Conservation (phyloP, 345 rosid genomes). For the Eucalyptus urophylla region DNA sequence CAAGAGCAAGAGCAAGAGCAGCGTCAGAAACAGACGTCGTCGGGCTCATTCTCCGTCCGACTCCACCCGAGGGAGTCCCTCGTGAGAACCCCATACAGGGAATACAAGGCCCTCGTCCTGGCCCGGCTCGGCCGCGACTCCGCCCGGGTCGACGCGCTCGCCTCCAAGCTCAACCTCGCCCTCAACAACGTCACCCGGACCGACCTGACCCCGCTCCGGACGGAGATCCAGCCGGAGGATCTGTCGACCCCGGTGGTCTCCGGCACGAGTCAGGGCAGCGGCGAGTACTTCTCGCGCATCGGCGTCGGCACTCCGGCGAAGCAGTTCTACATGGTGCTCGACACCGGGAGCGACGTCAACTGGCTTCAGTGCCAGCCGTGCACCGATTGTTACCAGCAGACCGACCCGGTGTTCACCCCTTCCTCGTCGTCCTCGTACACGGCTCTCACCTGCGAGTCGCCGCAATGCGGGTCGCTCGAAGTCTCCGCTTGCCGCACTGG, state of each 20-base stretch:
- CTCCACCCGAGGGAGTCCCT: slow-evolving; percentile 61
- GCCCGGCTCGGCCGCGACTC: slow-evolving; percentile 77
- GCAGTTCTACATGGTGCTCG: slow-evolving; percentile 21
- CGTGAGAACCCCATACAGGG: slow-evolving; percentile 25
- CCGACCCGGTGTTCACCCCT: slow-evolving; percentile 76
- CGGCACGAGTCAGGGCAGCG: slow-evolving; percentile 76
- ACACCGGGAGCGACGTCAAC: slow-evolving; percentile 63
- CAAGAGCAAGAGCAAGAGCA: not conserved
- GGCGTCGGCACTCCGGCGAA: slow-evolving; percentile 74
- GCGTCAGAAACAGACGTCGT: slow-evolving; percentile 1
- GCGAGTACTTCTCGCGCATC: slow-evolving; percentile 81
- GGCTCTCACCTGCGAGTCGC: slow-evolving; percentile 38
- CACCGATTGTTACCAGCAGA: slow-evolving; percentile 65
- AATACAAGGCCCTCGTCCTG: slow-evolving; percentile 41
- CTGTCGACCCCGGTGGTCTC: slow-evolving; percentile 61
- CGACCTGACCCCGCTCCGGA: slow-evolving; percentile 38
- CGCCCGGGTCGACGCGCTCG: slow-evolving; percentile 40
- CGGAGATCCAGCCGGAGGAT: slow-evolving; percentile 23
- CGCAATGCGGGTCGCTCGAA: slow-evolving; percentile 44
- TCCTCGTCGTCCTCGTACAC: slow-evolving; percentile 43
- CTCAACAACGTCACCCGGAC: slow-evolving; percentile 28
- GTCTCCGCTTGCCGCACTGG: slow-evolving; percentile 36
- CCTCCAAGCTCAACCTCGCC: slow-evolving; percentile 26
- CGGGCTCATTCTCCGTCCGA: slow-evolving; percentile 19
- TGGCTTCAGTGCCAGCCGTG: slow-evolving; percentile 94